These are phyloP conservation scores for Fusarium tupiense DNA, from an alignment of 2,329 filamentous ascomycete species.

Conservation along the genomic window DNA sequence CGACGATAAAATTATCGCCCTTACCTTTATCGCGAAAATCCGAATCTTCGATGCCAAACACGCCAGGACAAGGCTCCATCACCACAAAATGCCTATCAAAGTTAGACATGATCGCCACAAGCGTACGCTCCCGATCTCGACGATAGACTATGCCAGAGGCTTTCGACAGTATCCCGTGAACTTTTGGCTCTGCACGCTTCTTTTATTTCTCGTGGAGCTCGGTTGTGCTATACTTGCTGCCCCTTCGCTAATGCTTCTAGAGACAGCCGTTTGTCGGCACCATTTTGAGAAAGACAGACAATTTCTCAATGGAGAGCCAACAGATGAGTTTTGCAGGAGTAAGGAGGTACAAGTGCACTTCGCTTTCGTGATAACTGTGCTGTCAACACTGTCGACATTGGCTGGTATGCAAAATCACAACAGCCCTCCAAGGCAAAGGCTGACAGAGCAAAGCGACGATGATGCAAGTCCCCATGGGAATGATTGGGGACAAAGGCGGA, in stretches of 20 bases:
- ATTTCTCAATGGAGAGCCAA: background rate
- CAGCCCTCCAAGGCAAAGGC: background rate
- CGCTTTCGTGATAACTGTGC: background rate
- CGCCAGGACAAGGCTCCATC: background rate
- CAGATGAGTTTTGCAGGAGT: background rate
- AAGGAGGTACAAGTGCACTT: background rate
- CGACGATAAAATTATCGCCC: background rate
- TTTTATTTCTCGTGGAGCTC: background rate
- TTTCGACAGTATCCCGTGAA: background rate
- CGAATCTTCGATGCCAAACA: background rate
- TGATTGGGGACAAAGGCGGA: background rate
- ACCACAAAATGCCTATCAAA: background rate
- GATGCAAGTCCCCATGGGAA: background rate
- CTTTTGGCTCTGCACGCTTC: background rate
- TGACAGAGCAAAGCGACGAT: background rate
- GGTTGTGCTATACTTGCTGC: background rate
- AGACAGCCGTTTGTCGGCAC: conserved; percentile 1
- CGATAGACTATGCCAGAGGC: background rate
- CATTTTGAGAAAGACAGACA: background rate
- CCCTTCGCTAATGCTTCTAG: background rate
- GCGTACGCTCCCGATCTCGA: too few relatives aligned
- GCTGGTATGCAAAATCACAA: background rate
- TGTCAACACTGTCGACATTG: background rate
- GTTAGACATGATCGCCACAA: rapidly evolving
- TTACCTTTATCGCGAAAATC: background rate